Percentiles rank a stretch among this genome's conserved stretches.
Evolutionary conservation across 1,284 basidiomycete species (phyloP).

Genomic region (Phaffia rhodozyma): DNA sequence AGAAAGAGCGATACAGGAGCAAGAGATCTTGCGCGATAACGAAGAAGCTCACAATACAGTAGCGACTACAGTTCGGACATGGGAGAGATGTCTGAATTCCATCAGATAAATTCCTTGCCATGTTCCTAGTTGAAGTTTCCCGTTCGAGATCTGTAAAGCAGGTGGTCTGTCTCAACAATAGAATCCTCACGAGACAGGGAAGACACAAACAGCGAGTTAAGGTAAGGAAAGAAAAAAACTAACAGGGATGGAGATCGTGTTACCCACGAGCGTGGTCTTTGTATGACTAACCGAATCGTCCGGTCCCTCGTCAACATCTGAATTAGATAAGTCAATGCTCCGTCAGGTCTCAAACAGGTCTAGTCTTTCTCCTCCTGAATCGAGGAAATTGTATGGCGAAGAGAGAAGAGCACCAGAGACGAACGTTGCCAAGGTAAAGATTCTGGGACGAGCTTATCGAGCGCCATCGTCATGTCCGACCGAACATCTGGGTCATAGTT

Average conservation of each 20-base stretch:
- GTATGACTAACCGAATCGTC: constrained; percentile 63
- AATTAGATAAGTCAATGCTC: constrained; percentile 3
- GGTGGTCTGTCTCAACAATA: not conserved
- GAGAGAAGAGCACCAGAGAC: constrained; percentile 11
- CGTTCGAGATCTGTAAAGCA: constrained; percentile 51
- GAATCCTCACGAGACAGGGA: not conserved
- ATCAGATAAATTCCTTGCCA: constrained; percentile 69
- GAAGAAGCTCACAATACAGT: constrained; percentile 51
- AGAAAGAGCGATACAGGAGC: too few species aligned
- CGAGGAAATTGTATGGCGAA: constrained; percentile 25
- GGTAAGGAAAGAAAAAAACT: not conserved
- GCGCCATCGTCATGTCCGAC: constrained; percentile 19
- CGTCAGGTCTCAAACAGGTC: constrained; percentile 52
- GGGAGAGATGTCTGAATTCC: constrained; percentile 59
- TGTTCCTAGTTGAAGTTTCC: constrained; percentile 68
- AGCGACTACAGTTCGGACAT: constrained; percentile 60
- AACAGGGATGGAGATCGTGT: constrained; percentile 15
- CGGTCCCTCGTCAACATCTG: constrained; percentile 14
- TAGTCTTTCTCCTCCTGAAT: not conserved
- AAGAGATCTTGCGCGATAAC: too few species aligned
- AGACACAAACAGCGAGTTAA: not conserved
- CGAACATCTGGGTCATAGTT: constrained; percentile 58
- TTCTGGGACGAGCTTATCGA: constrained; percentile 81
- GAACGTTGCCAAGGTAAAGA: constrained; percentile 58
- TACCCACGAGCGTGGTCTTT: constrained; percentile 49